Conservation (phyloP, 1,284 basidiomycete genomes). For the Trichosporon asahii region DNA sequence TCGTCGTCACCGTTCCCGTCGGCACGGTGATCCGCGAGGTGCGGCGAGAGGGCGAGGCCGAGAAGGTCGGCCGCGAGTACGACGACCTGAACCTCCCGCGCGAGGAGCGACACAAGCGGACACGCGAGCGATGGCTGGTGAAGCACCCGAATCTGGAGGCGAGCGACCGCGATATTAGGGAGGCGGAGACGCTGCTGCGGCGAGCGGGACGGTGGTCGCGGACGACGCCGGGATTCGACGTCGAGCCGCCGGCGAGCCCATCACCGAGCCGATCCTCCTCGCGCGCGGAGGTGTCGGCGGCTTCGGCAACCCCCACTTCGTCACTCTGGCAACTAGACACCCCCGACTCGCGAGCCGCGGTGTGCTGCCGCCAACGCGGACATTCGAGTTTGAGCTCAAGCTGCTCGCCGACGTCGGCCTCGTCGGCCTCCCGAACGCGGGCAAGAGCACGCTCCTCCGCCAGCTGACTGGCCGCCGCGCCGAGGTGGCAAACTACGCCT, state of each 20-base stretch:
- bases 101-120: constrained; percentile 39
- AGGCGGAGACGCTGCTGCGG: constrained; percentile 63
- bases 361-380: constrained; percentile 72
- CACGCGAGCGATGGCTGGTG: constrained; percentile 69
- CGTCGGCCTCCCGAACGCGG: constrained; percentile 88
- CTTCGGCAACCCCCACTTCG: constrained; percentile 83
- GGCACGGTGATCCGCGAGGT: constrained; percentile 84
- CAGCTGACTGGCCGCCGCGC: constrained; percentile 84
- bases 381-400: constrained; percentile 89
- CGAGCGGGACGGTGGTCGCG: constrained; percentile 59
- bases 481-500: constrained; percentile 85
- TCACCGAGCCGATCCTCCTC: constrained; percentile 62
- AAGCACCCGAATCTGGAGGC: constrained; percentile 68
- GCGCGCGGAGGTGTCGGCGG: constrained; percentile 80
- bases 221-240: constrained; percentile 31
- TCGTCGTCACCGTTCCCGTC: constrained; percentile 73
- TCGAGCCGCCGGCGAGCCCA: constrained; percentile 57
- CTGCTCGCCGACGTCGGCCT: constrained; percentile 89
- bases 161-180: constrained; percentile 66
- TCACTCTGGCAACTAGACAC: constrained; percentile 56
- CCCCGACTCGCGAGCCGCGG: constrained; percentile 80
- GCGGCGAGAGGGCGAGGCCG: constrained; percentile 61
- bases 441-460: constrained; percentile 75
- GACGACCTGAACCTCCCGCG: constrained; percentile 29
- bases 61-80: constrained; percentile 50